Evolutionary conservation across 2,329 filamentous ascomycete species (phyloP), one percentile per base, ranked within the genome.

Genomic region (Aspergillus fructus): DNA sequence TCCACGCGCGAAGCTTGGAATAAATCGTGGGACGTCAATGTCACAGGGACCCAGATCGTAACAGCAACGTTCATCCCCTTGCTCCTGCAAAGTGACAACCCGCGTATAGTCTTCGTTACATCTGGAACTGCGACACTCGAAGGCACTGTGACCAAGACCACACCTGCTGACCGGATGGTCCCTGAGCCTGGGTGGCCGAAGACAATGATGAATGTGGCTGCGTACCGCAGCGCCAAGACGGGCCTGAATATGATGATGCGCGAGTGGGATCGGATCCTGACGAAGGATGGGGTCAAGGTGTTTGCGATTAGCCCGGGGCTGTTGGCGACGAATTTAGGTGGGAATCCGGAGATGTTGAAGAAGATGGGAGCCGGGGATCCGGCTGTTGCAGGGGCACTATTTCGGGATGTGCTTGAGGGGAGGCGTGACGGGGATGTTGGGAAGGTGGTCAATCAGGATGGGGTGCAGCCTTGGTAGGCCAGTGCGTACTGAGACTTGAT

Each of bases 231-330:
- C 24, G 64, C 67, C 21, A 81, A 82, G 66, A 74, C 72, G 3
- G 78, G 74, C 0, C 62, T 82, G 55, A 81, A 81, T 59, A 81
- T 81, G 79, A 57, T 81, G 60, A 78, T 81, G 78, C 68, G 73
- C 5, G 75, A 80, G 56, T 81, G 75, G 75, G 49, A 66, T 27
- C 70, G 75, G 37, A 60, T 74, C 1, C 67, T 84, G 27, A 73
- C 69, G 46, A 73, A 75, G 2, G 82, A 85, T 42, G 79, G 80
- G 0, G 79, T 84, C 5, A 82, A 80, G 64, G 77, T 80, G 0
- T 83, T 74, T 70, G 64, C 66, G 30, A 66, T 83, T n/a, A 77
- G 73, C 5, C 82, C 81, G 0, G 82, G 81, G 0, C 75, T 78
- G 47, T 62, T 83, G 43, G 80, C 78, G 0, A 84, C 81, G 0